Evolutionary conservation across 805 yeast genomes (phyloP).

Genomic region (Priceomyces medius): DNA sequence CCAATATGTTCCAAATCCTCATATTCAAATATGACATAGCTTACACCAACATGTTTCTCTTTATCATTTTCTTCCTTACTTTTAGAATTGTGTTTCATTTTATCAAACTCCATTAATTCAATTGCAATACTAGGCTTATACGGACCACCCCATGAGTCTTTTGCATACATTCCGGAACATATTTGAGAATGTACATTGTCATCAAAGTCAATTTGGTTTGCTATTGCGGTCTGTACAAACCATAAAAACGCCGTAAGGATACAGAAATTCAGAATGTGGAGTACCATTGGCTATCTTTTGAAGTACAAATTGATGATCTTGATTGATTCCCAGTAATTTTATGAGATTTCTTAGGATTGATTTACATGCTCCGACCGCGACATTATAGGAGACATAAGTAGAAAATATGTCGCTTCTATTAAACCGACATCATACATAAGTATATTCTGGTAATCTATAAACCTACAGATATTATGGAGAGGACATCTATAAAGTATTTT

Average conservation of each 20-base stretch:
- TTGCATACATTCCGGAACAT: constrained; percentile 89
- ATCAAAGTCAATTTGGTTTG: constrained; percentile 34
- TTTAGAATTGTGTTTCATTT: constrained; percentile 26
- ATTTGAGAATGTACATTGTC: constrained; percentile 53
- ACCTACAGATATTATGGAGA: too few species aligned
- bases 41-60: constrained; percentile 42
- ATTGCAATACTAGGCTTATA: constrained; percentile 42
- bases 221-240: neutral
- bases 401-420: neutral
- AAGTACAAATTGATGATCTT: neutral
- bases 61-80: constrained; percentile 8
- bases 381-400: neutral
- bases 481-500: too few species aligned
- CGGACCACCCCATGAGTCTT: constrained; percentile 83
- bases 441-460: too few species aligned
- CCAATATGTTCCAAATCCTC: constrained; percentile 75
- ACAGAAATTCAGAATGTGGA: neutral
- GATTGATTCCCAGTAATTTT: neutral
- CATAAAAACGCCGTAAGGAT: neutral
- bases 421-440: neutral
- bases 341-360: neutral
- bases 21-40: constrained; percentile 81
- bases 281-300: neutral
- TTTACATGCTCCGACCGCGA: neutral
- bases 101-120: constrained; percentile 26